A percentile compares a stretch with the other conserved stretches of the same genome.
Conservation (phyloP, 2,329 filamentous ascomycete species). For the Stagonosporopsis cucurbitacearum region DNA sequence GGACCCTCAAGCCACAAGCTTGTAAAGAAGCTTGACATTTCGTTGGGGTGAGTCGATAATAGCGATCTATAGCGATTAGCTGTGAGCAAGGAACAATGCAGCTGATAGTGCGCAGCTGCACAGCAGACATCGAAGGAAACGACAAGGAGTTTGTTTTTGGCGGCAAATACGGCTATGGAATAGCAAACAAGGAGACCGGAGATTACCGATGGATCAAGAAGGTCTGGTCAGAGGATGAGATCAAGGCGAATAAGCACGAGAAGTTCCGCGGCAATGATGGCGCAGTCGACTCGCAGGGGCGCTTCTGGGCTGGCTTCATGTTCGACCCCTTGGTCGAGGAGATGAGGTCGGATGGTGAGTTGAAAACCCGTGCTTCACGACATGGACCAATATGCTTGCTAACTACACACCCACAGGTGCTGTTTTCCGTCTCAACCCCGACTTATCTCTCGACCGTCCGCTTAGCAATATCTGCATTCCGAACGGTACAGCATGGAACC, state of each 20-base stretch:
- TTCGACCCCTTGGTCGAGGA: slow-evolving; percentile 74
- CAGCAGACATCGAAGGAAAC: slow-evolving; percentile 75
- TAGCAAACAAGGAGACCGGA: slow-evolving; percentile 70
- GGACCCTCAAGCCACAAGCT: slow-evolving; percentile 65
- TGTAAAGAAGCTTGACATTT: slow-evolving; percentile 62
- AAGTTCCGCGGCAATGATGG: slow-evolving; percentile 79
- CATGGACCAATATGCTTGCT: neutral
- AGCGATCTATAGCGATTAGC: neutral
- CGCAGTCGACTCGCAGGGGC: slow-evolving; percentile 76
- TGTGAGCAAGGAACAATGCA: neutral
- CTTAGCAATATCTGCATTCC: slow-evolving; percentile 75
- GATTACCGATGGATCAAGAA: slow-evolving; percentile 63
- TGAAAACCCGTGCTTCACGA: neutral
- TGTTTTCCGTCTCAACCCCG: slow-evolving; percentile 73
- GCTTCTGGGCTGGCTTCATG: slow-evolving; percentile 88
- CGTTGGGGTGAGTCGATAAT: slow-evolving; percentile 56
- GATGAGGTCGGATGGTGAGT: slow-evolving; percentile 52
- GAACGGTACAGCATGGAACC: slow-evolving; percentile 84
- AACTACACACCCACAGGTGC: slow-evolving; percentile 64
- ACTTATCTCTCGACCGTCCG: slow-evolving; percentile 65
- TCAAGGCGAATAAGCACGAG: slow-evolving; percentile 53
- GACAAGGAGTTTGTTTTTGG: slow-evolving; percentile 76
- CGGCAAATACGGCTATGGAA: slow-evolving; percentile 81
- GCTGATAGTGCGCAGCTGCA: slow-evolving; percentile 50
- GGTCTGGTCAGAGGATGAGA: slow-evolving; percentile 61